These are phyloP conservation scores for Leccinum longicurvipes DNA, from an alignment of 768 basidiomycete species.

Conservation along the genomic window DNA sequence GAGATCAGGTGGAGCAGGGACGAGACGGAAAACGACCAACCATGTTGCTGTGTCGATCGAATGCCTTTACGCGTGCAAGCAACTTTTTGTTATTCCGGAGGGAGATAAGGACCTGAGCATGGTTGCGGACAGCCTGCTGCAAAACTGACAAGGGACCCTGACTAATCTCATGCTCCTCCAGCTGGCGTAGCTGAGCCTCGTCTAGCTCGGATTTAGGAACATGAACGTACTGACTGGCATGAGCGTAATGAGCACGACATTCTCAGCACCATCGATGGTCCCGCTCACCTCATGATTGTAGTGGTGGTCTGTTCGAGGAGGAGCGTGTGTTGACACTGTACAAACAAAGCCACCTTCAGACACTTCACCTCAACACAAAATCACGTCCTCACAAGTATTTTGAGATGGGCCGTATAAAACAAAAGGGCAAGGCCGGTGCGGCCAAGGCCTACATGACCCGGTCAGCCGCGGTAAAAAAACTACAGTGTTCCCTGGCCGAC, in stretches of 20 bases:
- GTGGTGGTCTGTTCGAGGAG: constrained; percentile 7
- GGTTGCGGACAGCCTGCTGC: constrained; percentile 96
- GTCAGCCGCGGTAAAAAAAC: constrained; percentile 86
- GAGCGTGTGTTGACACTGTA: constrained; percentile 26
- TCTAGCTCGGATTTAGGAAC: constrained; percentile 96
- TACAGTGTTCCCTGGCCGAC: constrained; percentile 95
- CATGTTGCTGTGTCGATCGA: constrained; percentile 99
- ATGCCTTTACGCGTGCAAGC: constrained; percentile 93
- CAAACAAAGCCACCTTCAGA: constrained; percentile 27
- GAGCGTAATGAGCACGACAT: constrained; percentile 5
- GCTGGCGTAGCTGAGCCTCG: constrained; percentile 90
- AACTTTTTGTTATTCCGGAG: constrained; percentile 98
- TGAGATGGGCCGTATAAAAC: constrained; percentile 70
- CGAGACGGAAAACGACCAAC: constrained; percentile 41
- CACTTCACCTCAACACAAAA: not conserved
- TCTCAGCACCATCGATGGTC: not conserved
- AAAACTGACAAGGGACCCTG: constrained; percentile 96
- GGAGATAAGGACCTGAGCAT: constrained; percentile 96
- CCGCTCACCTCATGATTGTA: constrained; percentile 33
- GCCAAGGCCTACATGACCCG: constrained; percentile 91
- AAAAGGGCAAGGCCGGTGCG: constrained; percentile 88
- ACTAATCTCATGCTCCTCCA: constrained; percentile 98
- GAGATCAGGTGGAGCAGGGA: constrained; percentile 5
- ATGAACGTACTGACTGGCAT: constrained; percentile 87
- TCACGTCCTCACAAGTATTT: not conserved